These are phyloP conservation scores for Podila minutissima DNA, from an alignment of 192 early-diverging fungal species.

Conservation along the genomic window DNA sequence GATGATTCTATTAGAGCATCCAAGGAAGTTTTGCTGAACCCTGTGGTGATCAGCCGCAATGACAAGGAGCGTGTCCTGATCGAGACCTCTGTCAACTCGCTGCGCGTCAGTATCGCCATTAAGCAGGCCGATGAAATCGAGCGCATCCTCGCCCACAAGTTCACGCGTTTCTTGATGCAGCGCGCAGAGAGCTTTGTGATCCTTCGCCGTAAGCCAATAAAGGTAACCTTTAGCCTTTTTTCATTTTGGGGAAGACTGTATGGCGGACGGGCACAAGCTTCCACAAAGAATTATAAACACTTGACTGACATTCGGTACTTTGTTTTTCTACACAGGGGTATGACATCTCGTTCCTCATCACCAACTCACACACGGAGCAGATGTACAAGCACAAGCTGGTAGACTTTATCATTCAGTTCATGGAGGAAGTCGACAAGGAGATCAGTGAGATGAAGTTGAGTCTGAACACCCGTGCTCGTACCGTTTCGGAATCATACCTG, in stretches of 20 bases:
- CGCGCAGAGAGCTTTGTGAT: conserved; percentile 97
- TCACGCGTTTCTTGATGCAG: conserved; percentile 98
- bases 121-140: conserved; percentile 99
- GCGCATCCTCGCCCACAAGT: conserved; percentile 92
- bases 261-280: background rate
- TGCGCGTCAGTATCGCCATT: conserved; percentile 94
- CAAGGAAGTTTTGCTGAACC: conserved; percentile 87
- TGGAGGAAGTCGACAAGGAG: conserved; percentile 99
- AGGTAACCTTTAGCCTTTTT: conserved; percentile 51
- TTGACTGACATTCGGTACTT: background rate
- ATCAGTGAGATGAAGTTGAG: conserved; percentile 99
- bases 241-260: no score
- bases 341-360: conserved; percentile 96
- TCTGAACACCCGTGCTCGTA: conserved; percentile 84
- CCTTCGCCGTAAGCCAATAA: conserved; percentile 88
- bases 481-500: conserved; percentile 84
- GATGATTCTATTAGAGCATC: conserved; percentile 59
- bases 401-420: conserved; percentile 99
- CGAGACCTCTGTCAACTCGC: conserved; percentile 92
- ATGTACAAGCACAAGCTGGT: conserved; percentile 99
- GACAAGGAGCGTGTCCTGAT: conserved; percentile 94
- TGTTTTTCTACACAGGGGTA: conserved; percentile 74
- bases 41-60: conserved; percentile 87
- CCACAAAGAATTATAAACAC: background rate
- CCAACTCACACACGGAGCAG: conserved; percentile 97